These are phyloP conservation scores for Pythium sp. DNA, from an alignment of 352 stramenopile genomes.

Conservation along the genomic window DNA sequence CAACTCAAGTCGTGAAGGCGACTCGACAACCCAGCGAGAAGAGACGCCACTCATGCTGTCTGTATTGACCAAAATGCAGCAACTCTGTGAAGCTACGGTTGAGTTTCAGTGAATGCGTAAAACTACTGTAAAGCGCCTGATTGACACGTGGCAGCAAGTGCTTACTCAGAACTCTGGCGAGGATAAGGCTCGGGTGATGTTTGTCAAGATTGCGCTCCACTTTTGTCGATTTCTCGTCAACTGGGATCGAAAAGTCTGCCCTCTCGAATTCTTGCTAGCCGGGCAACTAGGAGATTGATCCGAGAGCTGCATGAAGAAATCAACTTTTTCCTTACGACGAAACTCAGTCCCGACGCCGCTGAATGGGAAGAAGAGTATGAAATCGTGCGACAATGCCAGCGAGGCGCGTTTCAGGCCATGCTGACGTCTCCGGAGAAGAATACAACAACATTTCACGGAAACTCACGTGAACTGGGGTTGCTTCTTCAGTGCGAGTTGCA, in stretches of 20 bases:
- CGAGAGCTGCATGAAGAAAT: neutral
- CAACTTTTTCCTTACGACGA: neutral
- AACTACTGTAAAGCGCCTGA: neutral
- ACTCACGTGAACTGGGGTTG: neutral
- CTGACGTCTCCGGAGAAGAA: neutral
- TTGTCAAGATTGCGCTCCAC: neutral
- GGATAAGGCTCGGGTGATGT: neutral
- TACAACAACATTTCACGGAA: neutral
- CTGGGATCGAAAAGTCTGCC: neutral
- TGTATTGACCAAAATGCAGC: neutral
- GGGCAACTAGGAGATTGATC: neutral
- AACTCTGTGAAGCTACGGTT: neutral
- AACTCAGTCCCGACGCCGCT: neutral
- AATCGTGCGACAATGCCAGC: neutral
- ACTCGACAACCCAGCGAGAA: neutral
- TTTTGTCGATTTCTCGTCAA: neutral
- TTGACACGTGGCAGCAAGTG: neutral
- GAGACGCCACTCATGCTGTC: neutral
- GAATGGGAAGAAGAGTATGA: neutral
- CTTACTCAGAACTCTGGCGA: neutral
- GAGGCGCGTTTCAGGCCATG: neutral
- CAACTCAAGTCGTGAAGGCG: neutral
- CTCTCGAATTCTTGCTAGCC: neutral
- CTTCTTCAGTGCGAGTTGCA: conserved; percentile 4
- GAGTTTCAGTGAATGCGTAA: conserved; percentile 1